Evolutionary conservation across 2,329 filamentous ascomycete genomes (phyloP).

Genomic region (Huntiella omanensis): DNA sequence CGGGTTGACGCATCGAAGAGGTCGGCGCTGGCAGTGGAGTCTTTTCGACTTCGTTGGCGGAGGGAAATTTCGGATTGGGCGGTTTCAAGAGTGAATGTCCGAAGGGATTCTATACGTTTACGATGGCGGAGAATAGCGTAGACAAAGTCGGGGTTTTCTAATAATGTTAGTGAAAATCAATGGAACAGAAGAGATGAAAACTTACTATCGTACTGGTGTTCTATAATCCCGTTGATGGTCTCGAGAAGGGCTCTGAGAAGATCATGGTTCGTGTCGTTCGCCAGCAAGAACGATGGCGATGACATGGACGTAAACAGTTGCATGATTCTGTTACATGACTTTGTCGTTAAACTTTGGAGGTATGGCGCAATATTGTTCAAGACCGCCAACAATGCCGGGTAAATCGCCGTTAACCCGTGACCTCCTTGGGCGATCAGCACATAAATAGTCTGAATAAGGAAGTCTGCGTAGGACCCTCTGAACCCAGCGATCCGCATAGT

Average conservation of each 20-base stretch:
- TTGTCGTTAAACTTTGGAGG: constrained; percentile 54
- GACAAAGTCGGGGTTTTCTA: constrained; percentile 66
- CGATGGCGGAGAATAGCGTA: constrained; percentile 62
- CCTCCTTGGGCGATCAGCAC: constrained; percentile 80
- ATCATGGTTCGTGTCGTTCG: constrained; percentile 76
- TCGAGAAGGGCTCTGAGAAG: constrained; percentile 69
- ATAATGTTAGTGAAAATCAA: constrained; percentile 2
- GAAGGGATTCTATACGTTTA: constrained; percentile 67
- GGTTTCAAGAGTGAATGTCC: constrained; percentile 78
- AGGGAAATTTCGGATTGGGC: constrained; percentile 82
- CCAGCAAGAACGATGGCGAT: constrained; percentile 74
- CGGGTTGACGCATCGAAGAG: constrained; percentile 31
- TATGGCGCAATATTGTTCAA: constrained; percentile 87
- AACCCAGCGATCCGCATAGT: constrained; percentile 72
- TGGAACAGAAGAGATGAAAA: constrained; percentile 7
- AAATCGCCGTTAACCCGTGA: constrained; percentile 75
- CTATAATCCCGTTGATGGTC: constrained; percentile 73
- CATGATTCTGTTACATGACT: constrained; percentile 63
- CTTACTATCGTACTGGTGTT: constrained; percentile 68
- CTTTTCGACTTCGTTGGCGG: constrained; percentile 51
- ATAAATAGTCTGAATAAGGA: constrained; percentile 87
- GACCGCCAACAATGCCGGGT: constrained; percentile 77
- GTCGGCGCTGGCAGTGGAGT: constrained; percentile 32
- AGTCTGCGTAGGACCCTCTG: constrained; percentile 80
- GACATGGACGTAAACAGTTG: constrained; percentile 88